phyloP scores from a whole-genome alignment of 2,329 filamentous ascomycete genomes.

The Ceratocystis huliohia region DNA sequence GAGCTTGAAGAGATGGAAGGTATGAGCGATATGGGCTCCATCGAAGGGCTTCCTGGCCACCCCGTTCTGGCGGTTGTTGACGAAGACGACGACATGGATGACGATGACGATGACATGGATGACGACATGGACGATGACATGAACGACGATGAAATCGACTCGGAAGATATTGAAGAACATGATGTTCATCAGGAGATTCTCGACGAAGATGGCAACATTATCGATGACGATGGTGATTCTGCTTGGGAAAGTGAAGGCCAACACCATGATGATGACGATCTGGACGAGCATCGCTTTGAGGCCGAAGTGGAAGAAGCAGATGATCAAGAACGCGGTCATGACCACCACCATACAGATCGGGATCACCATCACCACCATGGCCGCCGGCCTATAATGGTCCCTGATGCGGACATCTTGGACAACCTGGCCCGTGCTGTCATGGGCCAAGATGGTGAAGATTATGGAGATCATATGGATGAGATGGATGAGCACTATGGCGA shows the following conservation, averaged over 20 bases:
- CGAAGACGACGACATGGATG: conserved; percentile 50
- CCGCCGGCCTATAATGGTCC: conserved; percentile 29
- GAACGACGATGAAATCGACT: conserved; percentile 35
- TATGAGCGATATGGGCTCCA: conserved; percentile 68
- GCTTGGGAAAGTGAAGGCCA: conserved; percentile 50
- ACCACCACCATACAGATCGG: conserved; percentile 16
- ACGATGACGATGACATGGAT: conserved; percentile 48
- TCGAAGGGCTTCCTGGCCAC: conserved; percentile 59
- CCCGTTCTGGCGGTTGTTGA: conserved; percentile 62
- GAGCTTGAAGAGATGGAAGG: conserved; percentile 18
- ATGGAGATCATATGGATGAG: conserved; percentile 39
- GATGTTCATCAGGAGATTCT: conserved; percentile 31
- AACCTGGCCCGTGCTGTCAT: conserved; percentile 45
- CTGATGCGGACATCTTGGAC: conserved; percentile 34
- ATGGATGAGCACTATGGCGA: conserved; percentile 42
- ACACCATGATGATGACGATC: conserved; percentile 41
- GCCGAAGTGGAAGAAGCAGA: conserved; percentile 38
- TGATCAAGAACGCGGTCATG: conserved; percentile 27
- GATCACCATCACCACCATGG: conserved; percentile 16
- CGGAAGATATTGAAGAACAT: conserved; percentile 41
- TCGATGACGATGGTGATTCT: conserved; percentile 47
- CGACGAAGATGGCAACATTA: conserved; percentile 31
- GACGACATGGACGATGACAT: conserved; percentile 43
- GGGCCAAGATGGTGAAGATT: conserved; percentile 35
- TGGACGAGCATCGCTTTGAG: conserved; percentile 43